Conservation (phyloP, 208 protist species). For the Trypanosoma boissoni region DNA sequence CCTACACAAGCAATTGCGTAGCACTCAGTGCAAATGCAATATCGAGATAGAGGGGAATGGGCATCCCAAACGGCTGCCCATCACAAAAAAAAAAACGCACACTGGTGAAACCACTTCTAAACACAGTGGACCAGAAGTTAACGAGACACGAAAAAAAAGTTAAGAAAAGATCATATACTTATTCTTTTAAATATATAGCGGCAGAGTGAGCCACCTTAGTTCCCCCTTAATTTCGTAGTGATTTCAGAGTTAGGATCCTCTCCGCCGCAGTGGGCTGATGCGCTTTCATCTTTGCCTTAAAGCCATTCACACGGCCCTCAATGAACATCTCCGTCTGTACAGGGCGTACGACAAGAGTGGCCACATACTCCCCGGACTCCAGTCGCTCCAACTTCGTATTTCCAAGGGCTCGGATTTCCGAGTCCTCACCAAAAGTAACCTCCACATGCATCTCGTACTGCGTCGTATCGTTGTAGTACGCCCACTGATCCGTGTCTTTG, state of each 20-base stretch:
- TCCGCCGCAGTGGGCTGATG: slow-evolving; percentile 60
- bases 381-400: slow-evolving; percentile 46
- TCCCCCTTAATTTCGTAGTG: slow-evolving; percentile 27
- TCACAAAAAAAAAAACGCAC: too few relatives aligned
- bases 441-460: slow-evolving; percentile 59
- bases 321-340: slow-evolving; percentile 55
- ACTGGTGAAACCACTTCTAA: too few relatives aligned
- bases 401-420: slow-evolving; percentile 42
- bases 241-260: slow-evolving; percentile 43
- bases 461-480: slow-evolving; percentile 79
- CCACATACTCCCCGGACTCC: slow-evolving; percentile 46
- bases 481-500: slow-evolving; percentile 48
- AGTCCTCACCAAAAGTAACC: slow-evolving; percentile 65
- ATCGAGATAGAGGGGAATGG: too few relatives aligned
- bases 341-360: slow-evolving; percentile 58
- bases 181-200: too few relatives aligned
- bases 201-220: too few relatives aligned
- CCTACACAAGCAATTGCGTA: too few relatives aligned
- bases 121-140: too few relatives aligned
- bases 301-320: slow-evolving; percentile 55
- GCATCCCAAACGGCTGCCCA: too few relatives aligned
- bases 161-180: too few relatives aligned
- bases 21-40: too few relatives aligned
- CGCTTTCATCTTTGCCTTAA: slow-evolving; percentile 46
- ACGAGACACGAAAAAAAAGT: too few relatives aligned